A percentile compares a stretch with the other conserved stretches of the same genome.
Evolutionary conservation across 148 eudicot species (phyloP).

Genomic region (Cornus suecica): DNA sequence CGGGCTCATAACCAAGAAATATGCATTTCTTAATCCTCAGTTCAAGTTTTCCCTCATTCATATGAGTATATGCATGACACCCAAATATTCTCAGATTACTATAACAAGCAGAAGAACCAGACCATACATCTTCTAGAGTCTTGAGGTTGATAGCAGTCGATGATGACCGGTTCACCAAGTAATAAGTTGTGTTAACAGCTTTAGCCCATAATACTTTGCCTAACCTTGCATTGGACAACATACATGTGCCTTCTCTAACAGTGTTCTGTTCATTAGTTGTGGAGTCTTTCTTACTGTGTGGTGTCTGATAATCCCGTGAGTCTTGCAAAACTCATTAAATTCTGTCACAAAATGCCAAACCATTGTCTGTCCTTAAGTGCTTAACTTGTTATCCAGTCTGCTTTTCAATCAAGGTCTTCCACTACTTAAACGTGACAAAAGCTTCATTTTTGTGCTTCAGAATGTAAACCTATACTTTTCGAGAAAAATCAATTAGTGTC

Average conservation of each 20-base stretch:
- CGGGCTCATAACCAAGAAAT: too few species aligned
- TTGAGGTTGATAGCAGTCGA: not conserved
- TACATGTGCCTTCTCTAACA: not conserved
- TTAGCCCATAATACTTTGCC: not conserved
- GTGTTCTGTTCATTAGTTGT: slow-evolving; percentile 1
- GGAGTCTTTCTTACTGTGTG: not conserved
- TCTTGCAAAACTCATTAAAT: not conserved
- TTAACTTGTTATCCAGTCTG: not conserved
- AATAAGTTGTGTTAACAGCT: not conserved
- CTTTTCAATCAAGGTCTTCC: not conserved
- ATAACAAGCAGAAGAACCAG: not conserved
- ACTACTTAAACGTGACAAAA: not conserved
- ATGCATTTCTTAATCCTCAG: too few species aligned
- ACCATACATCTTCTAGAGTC: not conserved
- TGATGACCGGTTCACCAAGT: not conserved
- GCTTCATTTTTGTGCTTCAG: too few species aligned
- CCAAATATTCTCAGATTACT: not conserved
- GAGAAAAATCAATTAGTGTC: too few species aligned
- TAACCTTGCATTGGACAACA: slow-evolving; percentile 5
- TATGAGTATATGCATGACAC: not conserved
- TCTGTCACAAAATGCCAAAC: not conserved
- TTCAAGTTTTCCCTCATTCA: too few species aligned
- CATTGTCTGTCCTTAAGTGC: not conserved
- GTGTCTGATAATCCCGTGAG: too few species aligned
- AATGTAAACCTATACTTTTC: too few species aligned